Evolutionary conservation across 2,329 filamentous ascomycete species (phyloP), one percentile per base, ranked within the genome.

Genomic region (Grosmannia huntii): DNA sequence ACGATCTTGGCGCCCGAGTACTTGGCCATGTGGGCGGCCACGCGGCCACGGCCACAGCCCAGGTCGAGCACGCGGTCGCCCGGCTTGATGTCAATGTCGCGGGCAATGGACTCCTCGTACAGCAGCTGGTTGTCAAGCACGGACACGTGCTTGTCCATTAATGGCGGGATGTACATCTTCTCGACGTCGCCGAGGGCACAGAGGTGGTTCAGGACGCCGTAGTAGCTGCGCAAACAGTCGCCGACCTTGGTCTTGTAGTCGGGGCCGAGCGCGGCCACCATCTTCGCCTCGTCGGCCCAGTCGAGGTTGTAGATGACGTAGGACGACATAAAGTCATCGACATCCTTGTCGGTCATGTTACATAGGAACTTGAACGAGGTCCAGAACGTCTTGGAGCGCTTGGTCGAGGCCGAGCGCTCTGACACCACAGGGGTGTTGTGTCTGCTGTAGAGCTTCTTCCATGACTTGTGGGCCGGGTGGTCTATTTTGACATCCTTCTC

Each of bases 111-210:
- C 64, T 77, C 74, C 66, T 80, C 77, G 62, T 76, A 78, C 16
- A 79, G 70, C 53, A 79, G 69, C 67, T 80, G 77, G 62, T 80
- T 80, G 62, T 78, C 76, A 12, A 73, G 66, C 0, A 78, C 75
- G 1, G 71, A 75, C 5, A 74, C 74, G 60, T 74, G 73, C 63
- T 70, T 72, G 66, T 77, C 76, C 75, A 80, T 77, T 56, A 76
- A 71, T 2, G 77, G 77, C 14, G 77, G 77, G 57, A 80, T 79
- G 65, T 80, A 80, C 77, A 80, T 80, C 67, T 80, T 80, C 64
- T 80, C 77, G n/a, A 80, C 76, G 50, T 78, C 75, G 38, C 77
- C 77, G 12, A 80, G 71, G 28, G 76, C 77, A 65, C 77, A 80
- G 12, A 80, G 72, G 59, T 80, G 77, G 64, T 80, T 80, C 36